These are phyloP conservation scores for Cryphonectria radicalis DNA, from an alignment of 2,329 filamentous ascomycete species.

Conservation along the genomic window DNA sequence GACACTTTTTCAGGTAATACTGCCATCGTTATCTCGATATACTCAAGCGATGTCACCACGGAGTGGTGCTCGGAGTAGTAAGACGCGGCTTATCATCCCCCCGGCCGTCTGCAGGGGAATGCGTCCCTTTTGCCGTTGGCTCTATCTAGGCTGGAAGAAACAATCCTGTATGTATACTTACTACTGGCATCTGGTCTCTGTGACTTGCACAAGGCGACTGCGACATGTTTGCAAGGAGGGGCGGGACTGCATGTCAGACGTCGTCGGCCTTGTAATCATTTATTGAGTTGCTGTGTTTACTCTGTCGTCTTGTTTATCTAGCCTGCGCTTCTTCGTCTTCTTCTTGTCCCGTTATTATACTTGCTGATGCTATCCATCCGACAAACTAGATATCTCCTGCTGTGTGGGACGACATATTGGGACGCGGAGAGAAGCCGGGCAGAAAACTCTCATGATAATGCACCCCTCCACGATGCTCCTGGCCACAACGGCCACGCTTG, in stretches of 20 bases:
- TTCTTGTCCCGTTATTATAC: too few species aligned
- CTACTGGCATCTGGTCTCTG: too few species aligned
- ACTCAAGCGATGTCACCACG: background rate
- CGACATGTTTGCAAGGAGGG: background rate
- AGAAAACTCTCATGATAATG: conserved; percentile 8
- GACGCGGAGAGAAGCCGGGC: background rate
- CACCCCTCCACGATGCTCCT: background rate
- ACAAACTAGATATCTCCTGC: too few species aligned
- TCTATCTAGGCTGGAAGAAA: background rate
- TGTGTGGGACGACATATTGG: background rate
- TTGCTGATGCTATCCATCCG: too few species aligned
- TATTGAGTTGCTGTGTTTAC: background rate
- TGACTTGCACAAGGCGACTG: too few species aligned
- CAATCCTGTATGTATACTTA: too few species aligned
- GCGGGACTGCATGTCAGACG: too few species aligned
- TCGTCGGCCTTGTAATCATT: too few species aligned
- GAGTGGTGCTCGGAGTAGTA: background rate
- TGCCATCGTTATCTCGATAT: background rate
- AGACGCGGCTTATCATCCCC: background rate
- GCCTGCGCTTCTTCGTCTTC: background rate
- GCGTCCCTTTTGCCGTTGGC: too few species aligned
- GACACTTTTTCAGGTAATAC: background rate
- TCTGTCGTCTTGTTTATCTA: background rate
- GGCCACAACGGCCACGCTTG: conserved; percentile 10
- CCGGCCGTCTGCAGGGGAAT: background rate